Evolutionary conservation across 2,329 filamentous ascomycete genomes (phyloP).

Genomic region (Sclerotinia glacialis): DNA sequence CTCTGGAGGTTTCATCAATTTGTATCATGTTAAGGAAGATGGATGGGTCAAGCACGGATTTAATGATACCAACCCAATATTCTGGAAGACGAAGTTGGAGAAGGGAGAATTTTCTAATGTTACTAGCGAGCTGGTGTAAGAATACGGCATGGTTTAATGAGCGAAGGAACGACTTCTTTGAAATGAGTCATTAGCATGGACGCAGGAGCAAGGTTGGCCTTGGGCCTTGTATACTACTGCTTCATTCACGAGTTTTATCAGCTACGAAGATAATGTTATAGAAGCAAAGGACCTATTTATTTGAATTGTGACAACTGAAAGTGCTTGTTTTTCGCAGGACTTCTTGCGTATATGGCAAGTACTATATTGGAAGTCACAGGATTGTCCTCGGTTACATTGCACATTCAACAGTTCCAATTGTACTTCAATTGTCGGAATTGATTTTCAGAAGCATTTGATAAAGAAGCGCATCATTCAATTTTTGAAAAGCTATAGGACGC

Average conservation of each 20-base stretch:
- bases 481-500: too few species aligned
- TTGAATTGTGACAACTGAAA: background rate
- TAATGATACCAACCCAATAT: slow-evolving; percentile 96
- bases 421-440: background rate
- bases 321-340: background rate
- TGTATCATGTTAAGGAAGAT: slow-evolving; percentile 98
- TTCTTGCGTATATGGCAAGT: background rate
- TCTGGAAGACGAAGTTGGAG: slow-evolving; percentile 99
- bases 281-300: background rate
- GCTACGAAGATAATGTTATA: slow-evolving; percentile 26
- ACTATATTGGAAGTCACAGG: background rate
- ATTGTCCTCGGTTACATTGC: background rate
- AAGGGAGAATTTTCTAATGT: slow-evolving; percentile 83
- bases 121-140: slow-evolving; percentile 39
- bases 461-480: background rate
- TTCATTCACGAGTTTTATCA: slow-evolving; percentile 35
- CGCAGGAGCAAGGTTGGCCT: slow-evolving; percentile 27
- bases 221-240: slow-evolving; percentile 37
- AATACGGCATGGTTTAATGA: slow-evolving; percentile 20
- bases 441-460: background rate
- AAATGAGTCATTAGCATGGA: slow-evolving; percentile 38
- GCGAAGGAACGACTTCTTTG: slow-evolving; percentile 29
- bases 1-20: slow-evolving; percentile 96
- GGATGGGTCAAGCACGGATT: slow-evolving; percentile 99
- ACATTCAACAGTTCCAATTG: background rate